A percentile compares a stretch with the other conserved stretches of the same genome.
Conservation (phyloP, 2,329 filamentous ascomycete genomes). For the Cordyceps cicadae region DNA sequence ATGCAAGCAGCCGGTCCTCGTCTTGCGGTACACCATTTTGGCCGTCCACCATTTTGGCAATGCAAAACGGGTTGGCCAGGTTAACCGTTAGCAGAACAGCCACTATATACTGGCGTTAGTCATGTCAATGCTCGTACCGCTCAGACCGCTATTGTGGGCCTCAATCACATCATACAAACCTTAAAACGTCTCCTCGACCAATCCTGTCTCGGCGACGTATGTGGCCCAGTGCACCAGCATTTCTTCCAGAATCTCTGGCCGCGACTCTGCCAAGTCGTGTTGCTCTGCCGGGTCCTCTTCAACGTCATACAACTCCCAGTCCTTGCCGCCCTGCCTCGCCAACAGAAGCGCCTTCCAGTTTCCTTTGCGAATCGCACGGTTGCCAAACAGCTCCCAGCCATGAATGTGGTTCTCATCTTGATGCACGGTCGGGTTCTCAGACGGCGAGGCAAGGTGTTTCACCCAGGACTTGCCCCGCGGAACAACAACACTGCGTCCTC, state of each 20-base stretch:
- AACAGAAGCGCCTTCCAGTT: conserved; percentile 25
- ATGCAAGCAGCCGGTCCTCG: neutral
- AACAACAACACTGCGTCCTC: conserved; percentile 39
- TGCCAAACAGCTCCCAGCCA: conserved; percentile 29
- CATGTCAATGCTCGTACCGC: neutral
- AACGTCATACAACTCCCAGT: conserved; percentile 28
- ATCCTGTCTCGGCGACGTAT: conserved; percentile 33
- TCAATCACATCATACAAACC: neutral
- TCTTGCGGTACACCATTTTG: neutral
- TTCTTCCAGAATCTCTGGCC: conserved; percentile 36
- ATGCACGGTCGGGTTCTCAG: conserved; percentile 31
- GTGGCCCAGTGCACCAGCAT: conserved; percentile 48
- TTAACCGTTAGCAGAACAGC: neutral
- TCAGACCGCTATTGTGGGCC: neutral
- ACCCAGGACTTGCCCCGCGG: conserved; percentile 42
- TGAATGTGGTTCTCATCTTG: conserved; percentile 37
- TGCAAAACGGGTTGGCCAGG: neutral
- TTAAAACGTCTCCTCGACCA: conserved; percentile 4
- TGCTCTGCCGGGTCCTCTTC: conserved; percentile 25
- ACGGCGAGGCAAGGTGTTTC: conserved; percentile 24
- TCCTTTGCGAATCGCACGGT: conserved; percentile 25
- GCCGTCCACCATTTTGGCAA: neutral
- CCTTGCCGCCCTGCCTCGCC: conserved; percentile 16
- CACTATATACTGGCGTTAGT: neutral
- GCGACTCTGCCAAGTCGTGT: conserved; percentile 20